These are phyloP conservation scores for Nidularia sp. DNA, from an alignment of 768 basidiomycete species.

Conservation along the genomic window DNA sequence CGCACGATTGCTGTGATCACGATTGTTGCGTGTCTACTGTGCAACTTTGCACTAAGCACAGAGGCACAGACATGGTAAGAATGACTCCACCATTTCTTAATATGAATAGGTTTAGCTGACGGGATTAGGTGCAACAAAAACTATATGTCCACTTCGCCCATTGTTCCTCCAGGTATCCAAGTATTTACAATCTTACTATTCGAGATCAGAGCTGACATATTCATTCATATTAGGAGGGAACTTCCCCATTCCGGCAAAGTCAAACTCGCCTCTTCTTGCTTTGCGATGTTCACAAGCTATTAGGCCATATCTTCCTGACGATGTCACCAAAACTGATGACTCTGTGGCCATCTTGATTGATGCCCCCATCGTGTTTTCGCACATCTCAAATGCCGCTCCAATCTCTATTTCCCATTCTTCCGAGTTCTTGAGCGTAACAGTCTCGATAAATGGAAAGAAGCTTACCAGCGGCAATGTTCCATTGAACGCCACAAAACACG, in stretches of 20 bases:
- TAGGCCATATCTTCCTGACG: slow-evolving; percentile 56
- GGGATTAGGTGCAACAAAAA: slow-evolving; percentile 50
- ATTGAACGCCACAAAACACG: slow-evolving; percentile 46
- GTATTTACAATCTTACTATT: slow-evolving; percentile 6
- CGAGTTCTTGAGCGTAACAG: slow-evolving; percentile 33
- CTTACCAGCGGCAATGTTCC: slow-evolving; percentile 41
- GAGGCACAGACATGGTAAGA: neutral
- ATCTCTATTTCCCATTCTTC: slow-evolving; percentile 26
- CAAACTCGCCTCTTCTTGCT: slow-evolving; percentile 42
- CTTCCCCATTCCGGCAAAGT: slow-evolving; percentile 34
- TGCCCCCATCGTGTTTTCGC: slow-evolving; percentile 40
- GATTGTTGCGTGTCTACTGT: too few species aligned
- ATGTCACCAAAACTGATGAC: slow-evolving; percentile 25
- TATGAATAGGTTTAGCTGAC: too few species aligned
- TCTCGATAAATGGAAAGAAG: slow-evolving; percentile 39
- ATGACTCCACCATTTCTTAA: too few species aligned
- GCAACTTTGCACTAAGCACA: too few species aligned
- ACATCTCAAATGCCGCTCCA: slow-evolving; percentile 42
- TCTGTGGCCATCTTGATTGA: slow-evolving; percentile 49
- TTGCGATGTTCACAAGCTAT: slow-evolving; percentile 57
- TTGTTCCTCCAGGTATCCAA: slow-evolving; percentile 37
- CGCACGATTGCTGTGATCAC: too few species aligned
- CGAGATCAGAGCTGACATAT: neutral
- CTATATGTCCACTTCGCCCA: slow-evolving; percentile 39
- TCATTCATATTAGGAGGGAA: slow-evolving; percentile 27